Base-by-base conservation (phyloP, 2,329 filamentous ascomycete genomes). In the Plenodomus biglobosus region DNA sequence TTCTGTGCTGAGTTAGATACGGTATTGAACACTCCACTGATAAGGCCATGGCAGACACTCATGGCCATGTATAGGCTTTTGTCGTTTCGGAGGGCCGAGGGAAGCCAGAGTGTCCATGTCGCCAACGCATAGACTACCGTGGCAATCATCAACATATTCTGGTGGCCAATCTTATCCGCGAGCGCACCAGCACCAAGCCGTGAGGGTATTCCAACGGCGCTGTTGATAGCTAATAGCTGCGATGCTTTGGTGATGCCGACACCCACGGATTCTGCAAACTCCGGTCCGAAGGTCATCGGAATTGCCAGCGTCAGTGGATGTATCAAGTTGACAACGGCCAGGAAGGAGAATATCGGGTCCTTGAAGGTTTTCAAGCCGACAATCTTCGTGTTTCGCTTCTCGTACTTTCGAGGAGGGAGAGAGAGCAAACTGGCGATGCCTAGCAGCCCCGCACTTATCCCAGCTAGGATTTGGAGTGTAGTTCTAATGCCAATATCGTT, bases 231-330 rank as follows among this genome's bases (percentile, higher is more conserved):
- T 15, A 80, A 64, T 16, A 79, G 59, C 11, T 70, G 71, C 22
- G 77, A 76, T 2, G 75, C 77, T 13, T 69, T 67, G 8, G 66
- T 61, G 3, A 75, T 64, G 0, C 65, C 69, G 46, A 73, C 70
- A 0, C 78, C 78, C 2, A 80, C 57, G 0, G 68, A 66, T 1
- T 76, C 71, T 8, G 72, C 75, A 55, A 79, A 80, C 13, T 76
- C 75, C 0, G 76, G 71, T 34, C 80, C 69, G 48, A 80, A 80
- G 0, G 73, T 71, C n/a, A 78, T 65, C 0, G 78, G 78, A 8
- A 78, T 70, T 41, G 74, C 71, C 37, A 76, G 73, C 3, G 75
- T 76, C 38, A 76, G 73, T 0, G 78, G 71, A 61, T 79, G 58
- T 1, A 66, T 44, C 13, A 64, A 46, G 45, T 56, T 59, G 1